These are phyloP conservation scores for Fraxinus floribunda DNA, from an alignment of 305 asterid species.

Conservation along the genomic window DNA sequence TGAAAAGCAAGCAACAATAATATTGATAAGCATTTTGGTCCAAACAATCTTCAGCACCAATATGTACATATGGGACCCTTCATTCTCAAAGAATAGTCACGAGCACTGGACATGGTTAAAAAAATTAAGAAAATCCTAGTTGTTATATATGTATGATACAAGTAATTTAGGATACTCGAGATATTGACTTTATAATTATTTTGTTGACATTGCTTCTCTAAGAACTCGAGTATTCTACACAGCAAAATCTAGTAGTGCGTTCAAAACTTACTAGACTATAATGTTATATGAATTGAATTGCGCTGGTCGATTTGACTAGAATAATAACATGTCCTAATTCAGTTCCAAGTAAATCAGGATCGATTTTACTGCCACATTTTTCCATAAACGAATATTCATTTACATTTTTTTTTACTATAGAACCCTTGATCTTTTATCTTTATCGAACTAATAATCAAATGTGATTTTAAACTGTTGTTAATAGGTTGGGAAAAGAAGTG, in stretches of 20 bases:
- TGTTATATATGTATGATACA: neutral
- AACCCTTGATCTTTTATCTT: neutral
- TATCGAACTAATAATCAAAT: neutral
- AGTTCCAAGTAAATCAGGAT: neutral
- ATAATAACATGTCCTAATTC: neutral
- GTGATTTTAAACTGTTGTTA: neutral
- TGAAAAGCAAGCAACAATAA: neutral
- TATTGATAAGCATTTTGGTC: neutral
- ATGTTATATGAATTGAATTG: neutral
- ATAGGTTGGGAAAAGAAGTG: neutral
- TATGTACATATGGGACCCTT: neutral
- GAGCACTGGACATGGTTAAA: neutral
- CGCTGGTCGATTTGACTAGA: neutral
- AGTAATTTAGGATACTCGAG: neutral
- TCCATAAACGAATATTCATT: neutral
- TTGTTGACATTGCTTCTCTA: neutral
- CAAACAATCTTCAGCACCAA: neutral
- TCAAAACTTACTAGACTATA: too few species aligned
- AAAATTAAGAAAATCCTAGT: too few species aligned
- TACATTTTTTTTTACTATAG: too few species aligned
- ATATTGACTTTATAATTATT: neutral
- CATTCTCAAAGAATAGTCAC: neutral
- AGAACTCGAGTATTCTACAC: neutral
- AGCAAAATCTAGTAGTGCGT: too few species aligned
- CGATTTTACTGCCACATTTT: too few species aligned